phyloP scores from a whole-genome alignment of 2,329 filamentous ascomycete species.

The Akanthomyces lecanii region DNA sequence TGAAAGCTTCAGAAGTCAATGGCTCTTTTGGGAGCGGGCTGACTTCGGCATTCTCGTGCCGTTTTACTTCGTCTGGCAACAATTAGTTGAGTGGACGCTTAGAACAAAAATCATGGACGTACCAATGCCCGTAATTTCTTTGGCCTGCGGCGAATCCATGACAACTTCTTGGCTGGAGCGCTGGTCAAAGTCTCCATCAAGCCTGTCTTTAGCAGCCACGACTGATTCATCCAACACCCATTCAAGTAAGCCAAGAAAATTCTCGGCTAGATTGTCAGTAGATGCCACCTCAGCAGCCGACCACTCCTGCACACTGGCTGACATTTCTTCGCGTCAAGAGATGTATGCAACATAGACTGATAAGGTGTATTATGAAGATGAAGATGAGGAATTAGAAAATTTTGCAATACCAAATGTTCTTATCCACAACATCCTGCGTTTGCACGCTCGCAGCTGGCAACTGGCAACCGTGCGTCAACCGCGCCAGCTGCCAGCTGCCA shows the following conservation, averaged over 20 bases:
- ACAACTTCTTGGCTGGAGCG: not conserved
- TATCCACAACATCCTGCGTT: not conserved
- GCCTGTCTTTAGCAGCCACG: not conserved
- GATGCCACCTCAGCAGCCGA: not conserved
- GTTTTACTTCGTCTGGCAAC: not conserved
- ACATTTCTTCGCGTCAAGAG: not conserved
- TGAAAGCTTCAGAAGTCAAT: not conserved
- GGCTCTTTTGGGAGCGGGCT: not conserved
- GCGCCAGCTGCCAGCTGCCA: not conserved
- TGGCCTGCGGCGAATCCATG: not conserved
- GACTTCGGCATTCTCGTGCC: not conserved
- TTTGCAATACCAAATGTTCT: not conserved
- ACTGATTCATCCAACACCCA: conserved; percentile 8
- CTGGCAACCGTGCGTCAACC: not conserved
- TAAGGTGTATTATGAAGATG: not conserved
- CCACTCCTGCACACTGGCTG: not conserved
- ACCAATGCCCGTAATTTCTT: not conserved
- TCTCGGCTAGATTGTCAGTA: not conserved
- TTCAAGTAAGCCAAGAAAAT: not conserved
- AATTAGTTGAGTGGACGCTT: not conserved
- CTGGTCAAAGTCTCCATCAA: not conserved
- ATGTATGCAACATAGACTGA: not conserved
- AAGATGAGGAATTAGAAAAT: not conserved
- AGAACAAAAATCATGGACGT: not conserved
- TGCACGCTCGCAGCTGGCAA: conserved; percentile 8